These are phyloP conservation scores for Kuraishia hungarica DNA, from an alignment of 805 yeast species.

Conservation along the genomic window DNA sequence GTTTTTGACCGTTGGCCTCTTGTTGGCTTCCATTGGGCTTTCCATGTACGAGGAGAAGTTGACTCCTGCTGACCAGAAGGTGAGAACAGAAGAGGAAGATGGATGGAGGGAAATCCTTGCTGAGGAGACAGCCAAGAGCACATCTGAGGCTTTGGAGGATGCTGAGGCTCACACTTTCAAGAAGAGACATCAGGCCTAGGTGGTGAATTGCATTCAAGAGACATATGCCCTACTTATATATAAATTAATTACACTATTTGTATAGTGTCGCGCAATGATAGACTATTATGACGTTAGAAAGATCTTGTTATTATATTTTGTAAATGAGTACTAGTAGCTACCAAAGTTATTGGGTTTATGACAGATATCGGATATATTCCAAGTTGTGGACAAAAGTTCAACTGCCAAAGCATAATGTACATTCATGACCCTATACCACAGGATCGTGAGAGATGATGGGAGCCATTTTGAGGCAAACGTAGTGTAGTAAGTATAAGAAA, in stretches of 20 bases:
- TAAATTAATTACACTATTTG: no score
- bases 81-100: slow-evolving; percentile 20
- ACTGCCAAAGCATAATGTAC: background rate
- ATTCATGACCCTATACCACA: background rate
- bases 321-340: no score
- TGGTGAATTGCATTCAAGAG: background rate
- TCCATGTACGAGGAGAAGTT: slow-evolving; percentile 56
- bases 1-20: slow-evolving; percentile 62
- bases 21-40: slow-evolving; percentile 61
- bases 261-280: no score
- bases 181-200: background rate
- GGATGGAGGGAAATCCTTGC: slow-evolving; percentile 37
- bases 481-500: no score
- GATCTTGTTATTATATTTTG: no score
- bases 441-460: background rate
- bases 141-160: background rate
- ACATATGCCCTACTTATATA: background rate
- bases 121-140: slow-evolving; percentile 1
- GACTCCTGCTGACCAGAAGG: slow-evolving; percentile 25
- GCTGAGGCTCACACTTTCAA: background rate
- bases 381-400: background rate
- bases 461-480: background rate
- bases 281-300: no score
- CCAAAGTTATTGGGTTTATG: no score
- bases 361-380: background rate